Conservation (phyloP, 1,284 basidiomycete genomes). For the Moesziomyces globuligerus region DNA sequence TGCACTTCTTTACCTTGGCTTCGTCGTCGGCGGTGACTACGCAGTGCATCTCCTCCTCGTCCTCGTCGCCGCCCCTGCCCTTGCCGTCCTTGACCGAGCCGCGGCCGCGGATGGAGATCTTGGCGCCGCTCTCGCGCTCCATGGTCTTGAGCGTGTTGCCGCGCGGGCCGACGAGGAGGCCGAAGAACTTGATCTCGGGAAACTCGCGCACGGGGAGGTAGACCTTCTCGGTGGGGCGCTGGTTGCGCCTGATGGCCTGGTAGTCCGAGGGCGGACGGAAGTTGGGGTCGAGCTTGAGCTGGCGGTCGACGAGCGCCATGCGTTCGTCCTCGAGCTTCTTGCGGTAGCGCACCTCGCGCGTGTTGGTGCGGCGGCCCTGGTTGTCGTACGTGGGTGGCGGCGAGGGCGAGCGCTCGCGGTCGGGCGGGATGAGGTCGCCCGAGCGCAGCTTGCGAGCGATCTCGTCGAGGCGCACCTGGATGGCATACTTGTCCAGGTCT, state of each 20-base stretch:
- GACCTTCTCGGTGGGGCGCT: constrained; percentile 83
- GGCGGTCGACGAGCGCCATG: constrained; percentile 88
- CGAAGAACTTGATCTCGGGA: constrained; percentile 99
- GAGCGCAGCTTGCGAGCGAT: constrained; percentile 92
- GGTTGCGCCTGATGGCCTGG: constrained; percentile 82
- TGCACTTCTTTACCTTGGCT: constrained; percentile 88
- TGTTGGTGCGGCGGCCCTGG: constrained; percentile 96
- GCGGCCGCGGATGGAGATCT: constrained; percentile 97
- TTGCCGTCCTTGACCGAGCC: constrained; percentile 99
- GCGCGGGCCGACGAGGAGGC: constrained; percentile 94
- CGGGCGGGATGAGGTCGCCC: constrained; percentile 95
- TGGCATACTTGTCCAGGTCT: constrained; percentile 66
- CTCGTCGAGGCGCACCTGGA: constrained; percentile 80
- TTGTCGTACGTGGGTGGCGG: constrained; percentile 97
- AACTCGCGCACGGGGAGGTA: constrained; percentile 99
- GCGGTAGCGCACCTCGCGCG: constrained; percentile 94
- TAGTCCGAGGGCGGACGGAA: constrained; percentile 96
- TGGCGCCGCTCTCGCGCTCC: constrained; percentile 97
- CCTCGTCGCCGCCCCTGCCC: constrained; percentile 86
- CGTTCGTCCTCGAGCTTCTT: constrained; percentile 98
- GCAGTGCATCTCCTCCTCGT: constrained; percentile 98
- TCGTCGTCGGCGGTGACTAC: constrained; percentile 92
- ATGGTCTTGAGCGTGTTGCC: constrained; percentile 99
- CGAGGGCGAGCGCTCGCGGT: constrained; percentile 91
- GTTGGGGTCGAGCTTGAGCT: constrained; percentile 96